Evolutionary conservation across 345 rosid species (phyloP).

Genomic region (Linum usitatissimum): DNA sequence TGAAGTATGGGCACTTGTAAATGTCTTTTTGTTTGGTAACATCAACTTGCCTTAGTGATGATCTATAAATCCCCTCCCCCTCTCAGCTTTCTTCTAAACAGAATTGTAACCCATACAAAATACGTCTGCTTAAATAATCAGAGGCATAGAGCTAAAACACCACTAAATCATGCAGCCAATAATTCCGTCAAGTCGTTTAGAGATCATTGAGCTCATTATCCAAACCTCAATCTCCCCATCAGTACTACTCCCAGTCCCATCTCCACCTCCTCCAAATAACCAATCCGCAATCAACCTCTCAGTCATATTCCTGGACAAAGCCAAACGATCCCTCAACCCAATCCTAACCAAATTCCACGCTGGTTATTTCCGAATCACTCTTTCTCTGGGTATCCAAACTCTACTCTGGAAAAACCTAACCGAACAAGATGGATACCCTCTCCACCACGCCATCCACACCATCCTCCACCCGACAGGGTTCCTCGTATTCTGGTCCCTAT

Average conservation of each 20-base stretch:
- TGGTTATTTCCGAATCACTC: conserved; percentile 7
- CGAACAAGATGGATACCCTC: not conserved
- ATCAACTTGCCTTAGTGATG: no score
- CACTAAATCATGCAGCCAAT: not conserved
- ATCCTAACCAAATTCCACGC: conserved; percentile 1
- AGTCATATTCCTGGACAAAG: not conserved
- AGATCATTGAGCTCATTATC: not conserved
- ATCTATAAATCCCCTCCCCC: no score
- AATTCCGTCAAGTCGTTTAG: not conserved
- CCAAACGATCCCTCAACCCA: not conserved
- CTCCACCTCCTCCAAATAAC: not conserved
- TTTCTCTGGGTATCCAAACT: not conserved
- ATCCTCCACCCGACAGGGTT: not conserved
- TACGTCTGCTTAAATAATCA: no score
- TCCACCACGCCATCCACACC: not conserved
- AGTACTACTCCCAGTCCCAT: no score
- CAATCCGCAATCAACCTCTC: not conserved
- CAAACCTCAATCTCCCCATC: not conserved
- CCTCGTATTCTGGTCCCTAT: conserved; percentile 1
- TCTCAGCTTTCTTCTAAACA: no score
- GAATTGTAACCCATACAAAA: no score
- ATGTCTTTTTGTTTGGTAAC: no score
- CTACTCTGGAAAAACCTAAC: not conserved
- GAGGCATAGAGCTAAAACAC: no score
- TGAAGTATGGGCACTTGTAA: no score